Evolutionary conservation across 768 basidiomycete species (phyloP).

Genomic region (Leucocoprinus sp.): DNA sequence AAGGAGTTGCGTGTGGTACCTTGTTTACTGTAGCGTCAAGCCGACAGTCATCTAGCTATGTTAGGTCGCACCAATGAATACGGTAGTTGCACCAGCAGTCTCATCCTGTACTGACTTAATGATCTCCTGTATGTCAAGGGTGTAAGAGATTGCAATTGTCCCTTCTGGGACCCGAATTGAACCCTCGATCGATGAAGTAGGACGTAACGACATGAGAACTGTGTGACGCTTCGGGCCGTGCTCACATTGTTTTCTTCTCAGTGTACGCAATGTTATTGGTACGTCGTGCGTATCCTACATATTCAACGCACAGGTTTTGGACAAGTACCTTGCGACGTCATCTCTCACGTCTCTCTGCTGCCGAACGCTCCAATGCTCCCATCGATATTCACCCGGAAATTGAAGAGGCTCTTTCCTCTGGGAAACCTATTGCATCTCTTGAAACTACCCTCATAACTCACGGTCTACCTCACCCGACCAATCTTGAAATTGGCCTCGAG

Average conservation of each 20-base stretch:
- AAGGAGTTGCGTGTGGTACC: constrained; percentile 80
- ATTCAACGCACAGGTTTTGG: background rate
- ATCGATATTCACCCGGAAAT: constrained; percentile 81
- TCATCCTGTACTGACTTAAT: constrained; percentile 56
- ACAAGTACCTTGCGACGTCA: background rate
- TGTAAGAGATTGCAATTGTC: constrained; percentile 50
- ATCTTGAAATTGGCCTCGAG: constrained; percentile 59
- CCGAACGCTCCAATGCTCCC: constrained; percentile 22
- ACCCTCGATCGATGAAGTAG: constrained; percentile 35
- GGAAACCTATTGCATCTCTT: constrained; percentile 75
- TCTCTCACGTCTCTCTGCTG: constrained; percentile 8
- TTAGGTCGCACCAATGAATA: constrained; percentile 61
- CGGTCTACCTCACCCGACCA: constrained; percentile 80
- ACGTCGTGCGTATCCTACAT: constrained; percentile 1
- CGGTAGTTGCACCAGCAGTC: constrained; percentile 60
- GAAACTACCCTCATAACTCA: constrained; percentile 92
- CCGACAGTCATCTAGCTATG: background rate
- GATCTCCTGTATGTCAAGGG: constrained; percentile 50
- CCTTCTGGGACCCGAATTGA: constrained; percentile 36
- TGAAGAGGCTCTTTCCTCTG: constrained; percentile 60
- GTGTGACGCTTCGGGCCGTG: constrained; percentile 6
- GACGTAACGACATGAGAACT: constrained; percentile 6
- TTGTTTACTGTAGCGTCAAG: constrained; percentile 13
- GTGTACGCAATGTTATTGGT: background rate
- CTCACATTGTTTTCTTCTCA: background rate